Percentiles rank a stretch among this genome's conserved stretches.
Evolutionary conservation across 2,329 filamentous ascomycete species (phyloP).

Genomic region (Graphilbum sp.): DNA sequence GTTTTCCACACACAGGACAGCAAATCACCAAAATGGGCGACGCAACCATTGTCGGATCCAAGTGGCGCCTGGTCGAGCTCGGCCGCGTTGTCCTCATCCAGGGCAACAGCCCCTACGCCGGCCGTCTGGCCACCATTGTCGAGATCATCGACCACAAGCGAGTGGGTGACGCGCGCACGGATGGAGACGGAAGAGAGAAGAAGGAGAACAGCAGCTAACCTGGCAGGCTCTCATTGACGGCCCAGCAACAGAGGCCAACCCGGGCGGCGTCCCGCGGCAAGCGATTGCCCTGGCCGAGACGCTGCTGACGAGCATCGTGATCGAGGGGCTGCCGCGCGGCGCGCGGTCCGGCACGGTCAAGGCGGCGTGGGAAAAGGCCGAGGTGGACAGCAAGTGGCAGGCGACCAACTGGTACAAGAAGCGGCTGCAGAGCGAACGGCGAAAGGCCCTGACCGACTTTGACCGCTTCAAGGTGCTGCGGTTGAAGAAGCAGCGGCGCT

Average conservation of each 20-base stretch:
- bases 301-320: slow-evolving; percentile 78
- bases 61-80: slow-evolving; percentile 95
- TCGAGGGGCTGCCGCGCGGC: slow-evolving; percentile 72
- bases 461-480: slow-evolving; percentile 99
- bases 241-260: slow-evolving; percentile 64
- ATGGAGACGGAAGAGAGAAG: neutral
- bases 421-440: slow-evolving; percentile 68
- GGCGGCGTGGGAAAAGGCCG: slow-evolving; percentile 78
- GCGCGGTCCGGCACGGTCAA: slow-evolving; percentile 69
- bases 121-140: slow-evolving; percentile 84
- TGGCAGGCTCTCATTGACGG: slow-evolving; percentile 86
- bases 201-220: neutral
- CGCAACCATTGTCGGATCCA: slow-evolving; percentile 64
- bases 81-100: slow-evolving; percentile 92
- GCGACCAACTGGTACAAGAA: slow-evolving; percentile 90
- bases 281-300: slow-evolving; percentile 64
- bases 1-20: too few species aligned
- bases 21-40: slow-evolving; percentile 56
- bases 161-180: slow-evolving; percentile 70
- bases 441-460: slow-evolving; percentile 90
- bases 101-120: slow-evolving; percentile 57
- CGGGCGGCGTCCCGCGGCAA: slow-evolving; percentile 67
- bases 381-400: slow-evolving; percentile 87
- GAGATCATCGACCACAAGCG: slow-evolving; percentile 99
- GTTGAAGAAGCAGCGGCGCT: slow-evolving; percentile 98